These are phyloP conservation scores for Podospora appendiculata DNA, from an alignment of 495 filamentous ascomycete genomes.

Conservation along the genomic window DNA sequence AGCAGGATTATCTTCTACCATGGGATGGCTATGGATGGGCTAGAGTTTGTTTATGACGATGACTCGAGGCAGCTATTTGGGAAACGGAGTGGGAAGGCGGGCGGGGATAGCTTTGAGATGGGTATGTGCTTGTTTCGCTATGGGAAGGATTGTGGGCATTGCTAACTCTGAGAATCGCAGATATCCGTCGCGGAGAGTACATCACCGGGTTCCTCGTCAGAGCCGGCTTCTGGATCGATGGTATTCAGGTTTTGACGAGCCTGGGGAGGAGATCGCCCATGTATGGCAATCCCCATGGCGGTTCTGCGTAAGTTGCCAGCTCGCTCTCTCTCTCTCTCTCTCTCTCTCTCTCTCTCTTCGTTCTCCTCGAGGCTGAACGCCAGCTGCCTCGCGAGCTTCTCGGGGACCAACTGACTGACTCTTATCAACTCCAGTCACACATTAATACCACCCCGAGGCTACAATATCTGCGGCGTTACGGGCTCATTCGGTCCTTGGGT, in stretches of 20 bases:
- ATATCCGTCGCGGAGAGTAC: slow-evolving; percentile 78
- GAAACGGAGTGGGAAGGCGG: slow-evolving; percentile 65
- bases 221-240: slow-evolving; percentile 81
- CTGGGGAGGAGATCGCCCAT: slow-evolving; percentile 75
- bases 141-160: too few species aligned
- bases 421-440: slow-evolving; percentile 54
- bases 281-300: slow-evolving; percentile 76
- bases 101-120: slow-evolving; percentile 69
- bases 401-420: neutral
- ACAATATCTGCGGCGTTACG: slow-evolving; percentile 77
- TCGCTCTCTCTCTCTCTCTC: neutral
- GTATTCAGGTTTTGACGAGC: slow-evolving; percentile 84
- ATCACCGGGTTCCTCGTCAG: slow-evolving; percentile 81
- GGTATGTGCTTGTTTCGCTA: slow-evolving; percentile 38
- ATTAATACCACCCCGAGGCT: slow-evolving; percentile 82
- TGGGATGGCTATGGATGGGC: slow-evolving; percentile 68
- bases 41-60: slow-evolving; percentile 94
- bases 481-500: slow-evolving; percentile 78
- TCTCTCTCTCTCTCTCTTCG: too few species aligned
- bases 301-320: slow-evolving; percentile 67
- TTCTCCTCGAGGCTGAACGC: too few species aligned
- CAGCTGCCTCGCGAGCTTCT: too few species aligned
- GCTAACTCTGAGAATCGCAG: slow-evolving; percentile 24
- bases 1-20: slow-evolving; percentile 71
- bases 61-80: slow-evolving; percentile 82